A percentile compares a stretch with the other conserved stretches of the same genome.
Conservation (phyloP, 2,329 filamentous ascomycete genomes). For the Fusarium tjaetaba region DNA sequence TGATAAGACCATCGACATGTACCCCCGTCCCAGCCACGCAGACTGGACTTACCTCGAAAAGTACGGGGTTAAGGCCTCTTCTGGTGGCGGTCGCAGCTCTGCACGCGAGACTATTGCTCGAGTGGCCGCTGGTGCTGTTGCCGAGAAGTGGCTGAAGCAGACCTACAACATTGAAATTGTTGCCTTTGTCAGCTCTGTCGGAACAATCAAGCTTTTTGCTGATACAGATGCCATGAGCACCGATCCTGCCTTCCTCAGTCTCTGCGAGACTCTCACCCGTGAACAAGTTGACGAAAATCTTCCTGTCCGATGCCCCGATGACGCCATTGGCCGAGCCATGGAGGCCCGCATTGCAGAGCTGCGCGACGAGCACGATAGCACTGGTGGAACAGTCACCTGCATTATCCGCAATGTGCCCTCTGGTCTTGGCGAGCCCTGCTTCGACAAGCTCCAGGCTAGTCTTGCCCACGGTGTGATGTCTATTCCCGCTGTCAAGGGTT, state of each 20-base stretch:
- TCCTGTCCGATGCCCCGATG: slow-evolving; percentile 88
- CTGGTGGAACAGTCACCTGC: slow-evolving; percentile 94
- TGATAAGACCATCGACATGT: slow-evolving; percentile 87
- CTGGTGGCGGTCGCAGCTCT: slow-evolving; percentile 87
- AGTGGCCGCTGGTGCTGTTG: slow-evolving; percentile 90
- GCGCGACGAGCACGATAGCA: slow-evolving; percentile 83
- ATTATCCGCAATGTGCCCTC: slow-evolving; percentile 87
- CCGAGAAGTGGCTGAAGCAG: slow-evolving; percentile 87
- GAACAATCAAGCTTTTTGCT: slow-evolving; percentile 57
- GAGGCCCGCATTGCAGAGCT: slow-evolving; percentile 80
- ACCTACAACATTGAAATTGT: slow-evolving; percentile 90
- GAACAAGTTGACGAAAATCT: slow-evolving; percentile 81
- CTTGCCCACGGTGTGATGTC: slow-evolving; percentile 94
- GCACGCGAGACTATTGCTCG: slow-evolving; percentile 96
- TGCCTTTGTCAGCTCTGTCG: slow-evolving; percentile 88
- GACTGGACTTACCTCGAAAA: slow-evolving; percentile 98
- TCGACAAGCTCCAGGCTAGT: slow-evolving; percentile 93
- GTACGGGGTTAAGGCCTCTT: slow-evolving; percentile 92
- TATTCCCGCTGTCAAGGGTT: slow-evolving; percentile 94
- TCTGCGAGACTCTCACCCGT: slow-evolving; percentile 66
- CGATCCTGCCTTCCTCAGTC: slow-evolving; percentile 80
- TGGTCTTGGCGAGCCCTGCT: slow-evolving; percentile 91
- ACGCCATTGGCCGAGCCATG: slow-evolving; percentile 74
- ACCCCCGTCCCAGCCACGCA: slow-evolving; percentile 90
- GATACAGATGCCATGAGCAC: slow-evolving; percentile 64